These are phyloP conservation scores for Beverwykella pulmonaria DNA, from an alignment of 495 filamentous ascomycete species.

Conservation along the genomic window DNA sequence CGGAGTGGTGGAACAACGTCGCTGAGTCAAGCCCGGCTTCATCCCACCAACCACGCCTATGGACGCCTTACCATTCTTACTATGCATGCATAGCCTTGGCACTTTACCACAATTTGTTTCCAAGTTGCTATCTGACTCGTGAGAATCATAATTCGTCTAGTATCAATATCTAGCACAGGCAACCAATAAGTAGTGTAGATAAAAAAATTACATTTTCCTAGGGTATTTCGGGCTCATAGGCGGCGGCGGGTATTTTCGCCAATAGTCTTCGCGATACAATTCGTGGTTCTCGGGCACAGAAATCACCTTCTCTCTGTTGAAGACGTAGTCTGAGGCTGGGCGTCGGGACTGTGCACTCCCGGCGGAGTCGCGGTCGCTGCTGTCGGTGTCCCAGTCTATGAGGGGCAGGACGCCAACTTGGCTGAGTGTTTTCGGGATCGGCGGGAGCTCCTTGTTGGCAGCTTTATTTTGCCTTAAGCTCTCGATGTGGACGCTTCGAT, in stretches of 20 bases:
- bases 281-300: constrained; percentile 19
- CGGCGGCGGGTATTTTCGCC: constrained; percentile 15
- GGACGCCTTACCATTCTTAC: background rate
- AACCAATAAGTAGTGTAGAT: background rate
- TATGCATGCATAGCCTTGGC: background rate
- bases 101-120: background rate
- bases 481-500: constrained; percentile 17
- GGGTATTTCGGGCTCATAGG: background rate
- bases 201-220: constrained; percentile 1
- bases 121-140: background rate
- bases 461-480: background rate
- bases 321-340: constrained; percentile 23
- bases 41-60: background rate
- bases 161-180: background rate
- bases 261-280: constrained; percentile 9
- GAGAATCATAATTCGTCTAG: background rate
- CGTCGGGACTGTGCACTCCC: constrained; percentile 14
- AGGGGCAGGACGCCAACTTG: constrained; percentile 27
- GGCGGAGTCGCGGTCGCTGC: constrained; percentile 17
- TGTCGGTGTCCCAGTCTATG: constrained; percentile 33
- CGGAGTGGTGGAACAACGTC: background rate
- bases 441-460: constrained; percentile 6
- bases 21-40: background rate
- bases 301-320: constrained; percentile 27
- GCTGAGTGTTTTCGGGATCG: constrained; percentile 9